Percentiles rank a stretch among this genome's conserved stretches.
These are phyloP conservation scores for Pichia paraexigua DNA, from an alignment of 805 yeast genomes.

Conservation along the genomic window DNA sequence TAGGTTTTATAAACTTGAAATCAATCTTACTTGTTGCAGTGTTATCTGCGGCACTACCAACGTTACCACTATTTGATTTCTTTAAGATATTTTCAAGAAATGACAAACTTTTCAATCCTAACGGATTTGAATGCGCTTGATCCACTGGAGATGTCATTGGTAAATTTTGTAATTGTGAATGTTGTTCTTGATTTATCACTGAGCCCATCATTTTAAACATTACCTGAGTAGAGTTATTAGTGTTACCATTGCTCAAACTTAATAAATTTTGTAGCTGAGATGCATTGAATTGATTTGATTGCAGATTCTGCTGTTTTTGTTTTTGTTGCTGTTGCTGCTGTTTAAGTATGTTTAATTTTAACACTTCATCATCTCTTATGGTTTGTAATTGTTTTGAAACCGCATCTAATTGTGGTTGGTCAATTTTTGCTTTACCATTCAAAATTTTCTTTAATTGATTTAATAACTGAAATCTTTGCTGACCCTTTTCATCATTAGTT, in stretches of 20 bases:
- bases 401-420: constrained; percentile 24
- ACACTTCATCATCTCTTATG: constrained; percentile 28
- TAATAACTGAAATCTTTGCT: constrained; percentile 38
- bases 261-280: constrained; percentile 13
- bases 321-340: constrained; percentile 17
- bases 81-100: constrained; percentile 17
- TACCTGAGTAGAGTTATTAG: constrained; percentile 11
- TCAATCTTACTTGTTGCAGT: constrained; percentile 27
- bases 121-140: constrained; percentile 5
- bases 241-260: constrained; percentile 1
- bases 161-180: neutral
- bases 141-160: neutral
- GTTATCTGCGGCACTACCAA: neutral
- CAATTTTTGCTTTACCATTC: constrained; percentile 21
- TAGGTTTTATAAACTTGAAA: constrained; percentile 13
- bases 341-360: constrained; percentile 20
- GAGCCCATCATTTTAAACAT: constrained; percentile 21
- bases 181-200: constrained; percentile 10
- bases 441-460: constrained; percentile 36
- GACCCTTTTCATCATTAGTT: constrained; percentile 33
- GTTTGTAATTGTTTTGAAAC: constrained; percentile 26
- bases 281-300: constrained; percentile 15
- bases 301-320: constrained; percentile 15
- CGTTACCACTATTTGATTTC: constrained; percentile 2
- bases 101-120: constrained; percentile 14